These are phyloP conservation scores for Nannochloropsis limnetica DNA, from an alignment of 352 stramenopile genomes.

Conservation along the genomic window DNA sequence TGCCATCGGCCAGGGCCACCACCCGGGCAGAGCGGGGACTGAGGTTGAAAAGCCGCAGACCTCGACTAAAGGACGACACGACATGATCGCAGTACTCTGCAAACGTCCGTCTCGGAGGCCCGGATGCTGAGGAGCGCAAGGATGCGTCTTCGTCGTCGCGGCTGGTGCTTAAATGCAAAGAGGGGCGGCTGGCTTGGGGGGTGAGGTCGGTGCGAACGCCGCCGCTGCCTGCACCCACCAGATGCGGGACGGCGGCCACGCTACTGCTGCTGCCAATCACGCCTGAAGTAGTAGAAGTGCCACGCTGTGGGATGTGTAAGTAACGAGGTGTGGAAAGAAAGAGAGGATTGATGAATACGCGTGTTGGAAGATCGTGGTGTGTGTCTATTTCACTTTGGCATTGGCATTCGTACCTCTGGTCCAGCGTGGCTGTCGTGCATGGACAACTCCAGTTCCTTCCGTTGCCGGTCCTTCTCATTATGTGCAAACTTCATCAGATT, in stretches of 20 bases:
- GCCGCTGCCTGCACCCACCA: background rate
- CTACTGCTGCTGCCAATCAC: background rate
- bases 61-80: background rate
- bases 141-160: background rate
- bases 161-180: background rate
- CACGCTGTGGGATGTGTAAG: background rate
- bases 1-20: background rate
- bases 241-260: background rate
- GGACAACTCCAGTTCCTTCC: background rate
- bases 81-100: background rate
- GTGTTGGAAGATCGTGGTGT: background rate
- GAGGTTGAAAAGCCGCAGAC: background rate
- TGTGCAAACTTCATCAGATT: slow-evolving; percentile 55
- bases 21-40: background rate
- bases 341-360: background rate
- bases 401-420: background rate
- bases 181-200: background rate
- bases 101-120: background rate
- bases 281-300: background rate
- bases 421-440: background rate
- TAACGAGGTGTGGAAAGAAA: background rate
- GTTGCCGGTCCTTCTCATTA: slow-evolving; percentile 35
- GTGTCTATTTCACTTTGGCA: background rate
- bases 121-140: background rate
- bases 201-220: background rate